These are phyloP conservation scores for Seiridium unicorne DNA, from an alignment of 2,329 filamentous ascomycete genomes.

Conservation along the genomic window DNA sequence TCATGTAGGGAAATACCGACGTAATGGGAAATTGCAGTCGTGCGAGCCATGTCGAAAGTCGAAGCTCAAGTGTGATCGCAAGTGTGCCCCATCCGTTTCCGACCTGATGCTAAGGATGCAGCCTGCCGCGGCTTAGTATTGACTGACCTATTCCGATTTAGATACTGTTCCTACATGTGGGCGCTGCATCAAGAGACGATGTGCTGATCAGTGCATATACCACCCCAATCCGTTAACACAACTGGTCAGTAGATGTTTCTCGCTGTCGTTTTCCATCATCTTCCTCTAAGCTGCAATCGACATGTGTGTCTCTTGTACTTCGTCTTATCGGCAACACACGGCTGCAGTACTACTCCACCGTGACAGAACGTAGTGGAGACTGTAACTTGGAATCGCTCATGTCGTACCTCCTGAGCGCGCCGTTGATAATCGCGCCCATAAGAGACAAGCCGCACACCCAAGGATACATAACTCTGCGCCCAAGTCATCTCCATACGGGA, in stretches of 20 bases:
- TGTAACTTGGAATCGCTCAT: not conserved
- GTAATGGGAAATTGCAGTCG: conserved; percentile 8
- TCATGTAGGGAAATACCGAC: conserved; percentile 4
- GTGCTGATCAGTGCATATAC: conserved; percentile 5
- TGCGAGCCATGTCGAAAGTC: conserved; percentile 8
- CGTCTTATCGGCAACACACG: not conserved
- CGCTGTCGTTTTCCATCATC: not conserved
- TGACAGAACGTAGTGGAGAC: too few relatives aligned
- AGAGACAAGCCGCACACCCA: not conserved
- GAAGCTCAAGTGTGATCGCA: conserved; percentile 7
- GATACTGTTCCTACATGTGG: conserved; percentile 8
- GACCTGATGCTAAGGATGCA: not conserved
- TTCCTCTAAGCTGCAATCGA: not conserved
- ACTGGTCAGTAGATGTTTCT: conserved; percentile 3
- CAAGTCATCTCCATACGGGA: not conserved
- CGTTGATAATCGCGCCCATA: not conserved
- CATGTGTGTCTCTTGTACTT: not conserved
- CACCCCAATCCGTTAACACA: conserved; percentile 7
- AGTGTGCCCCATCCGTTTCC: not conserved
- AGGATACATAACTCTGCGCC: not conserved
- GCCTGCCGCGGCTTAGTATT: not conserved
- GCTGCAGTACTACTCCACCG: too few relatives aligned
- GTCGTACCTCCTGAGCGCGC: not conserved
- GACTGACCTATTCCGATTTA: not conserved
- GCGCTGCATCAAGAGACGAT: conserved; percentile 4